Evolutionary conservation across 192 early-diverging fungal genomes (phyloP), one percentile per base, ranked within the genome.

Genomic region (Coemansia sp.): DNA sequence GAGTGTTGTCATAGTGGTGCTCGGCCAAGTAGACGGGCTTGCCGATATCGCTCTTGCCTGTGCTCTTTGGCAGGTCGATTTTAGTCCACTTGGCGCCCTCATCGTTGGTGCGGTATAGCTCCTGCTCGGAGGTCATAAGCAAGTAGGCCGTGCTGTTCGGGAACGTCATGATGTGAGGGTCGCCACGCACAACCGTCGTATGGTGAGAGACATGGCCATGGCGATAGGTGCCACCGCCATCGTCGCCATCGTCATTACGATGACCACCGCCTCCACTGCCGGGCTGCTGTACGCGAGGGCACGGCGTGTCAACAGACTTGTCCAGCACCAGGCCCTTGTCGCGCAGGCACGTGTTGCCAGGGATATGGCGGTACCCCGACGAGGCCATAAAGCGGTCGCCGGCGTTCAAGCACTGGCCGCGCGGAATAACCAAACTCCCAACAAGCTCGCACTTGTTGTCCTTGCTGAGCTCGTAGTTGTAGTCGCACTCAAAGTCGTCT

Each of bases 401-500:
- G 0, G 73, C 62, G 27, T 78, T 72, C 29, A 70, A 84, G 74
- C 96, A 98, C 17, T 87, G 60, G 63, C 83, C 86, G 32, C 83
- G 74, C 60, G 89, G 83, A 62, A 95, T 69, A 31, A 68, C 41
- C 71, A 86, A 73, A 19, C 70, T 46, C 7, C 89, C 90, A 6
- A 74, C 65, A 46, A 83, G 82, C 19, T 86, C 75, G 76, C 96
- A 98, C 45, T 77, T 58, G 19, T 86, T 86, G 24, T 76, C 65
- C 2, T 45, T 37, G 22, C 85, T 71, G 17, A 77, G 87, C 11
- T 86, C 79, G 78, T 87, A 98, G 69, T 94, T 89, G 64, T 87
- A 91, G 76, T 99, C 96, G 73, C 97, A 99, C 78, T 98, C 97
- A 76, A 88, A 99, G 77, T 99, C 97, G 47, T 86, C 83, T 22